Base-by-base conservation (phyloP, 768 basidiomycete genomes). In the Tulasnella sp. region DNA sequence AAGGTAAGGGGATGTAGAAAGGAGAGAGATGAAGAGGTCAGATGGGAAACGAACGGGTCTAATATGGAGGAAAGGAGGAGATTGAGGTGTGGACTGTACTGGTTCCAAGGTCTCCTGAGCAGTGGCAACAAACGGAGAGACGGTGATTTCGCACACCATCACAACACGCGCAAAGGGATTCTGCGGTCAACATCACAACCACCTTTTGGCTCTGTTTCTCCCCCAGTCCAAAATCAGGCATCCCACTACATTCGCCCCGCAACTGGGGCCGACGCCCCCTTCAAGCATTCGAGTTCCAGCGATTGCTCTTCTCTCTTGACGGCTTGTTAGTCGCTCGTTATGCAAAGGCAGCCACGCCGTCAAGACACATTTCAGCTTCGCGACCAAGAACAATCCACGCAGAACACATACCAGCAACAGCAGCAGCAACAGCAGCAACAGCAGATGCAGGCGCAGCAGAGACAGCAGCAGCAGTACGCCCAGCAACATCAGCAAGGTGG, bases 291-390 rank as follows among this genome's bases (percentile, higher is more conserved):
- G 37, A 69, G 64, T 37, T 37, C 34, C 16, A 31, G 28, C 12
- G 64, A 69, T 34, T 54, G 54, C 54, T 37, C 18, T 37, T 69
- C 31, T 31, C 64, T 69, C 14, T 9, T 69, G 60, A 18, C 64
- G 64, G 34, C 34, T 69, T 14, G 37, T 14, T 69, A 69, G 64
- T 69, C 64, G 64, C 31, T 69, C 64, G 31, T 69, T 69, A 69
- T 69, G 64, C 74, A 42, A 3, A 46, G 84, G 46, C 80, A 81
- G 50, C 81, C 83, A 81, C 86, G 85, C 73, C 87, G 88, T 79
- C 88, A 89, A 83, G 93, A 94, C 79, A 92, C 93, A 40, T 93
- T 90, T 84, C 93, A 94, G 87, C 87, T 94, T 73, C 90, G 92
- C 64, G 91, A 91, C 82, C 90, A 92, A 78, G 89, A 86, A 81